Conservation (phyloP, 2,329 filamentous ascomycete species). For the Septoria petroselini region DNA sequence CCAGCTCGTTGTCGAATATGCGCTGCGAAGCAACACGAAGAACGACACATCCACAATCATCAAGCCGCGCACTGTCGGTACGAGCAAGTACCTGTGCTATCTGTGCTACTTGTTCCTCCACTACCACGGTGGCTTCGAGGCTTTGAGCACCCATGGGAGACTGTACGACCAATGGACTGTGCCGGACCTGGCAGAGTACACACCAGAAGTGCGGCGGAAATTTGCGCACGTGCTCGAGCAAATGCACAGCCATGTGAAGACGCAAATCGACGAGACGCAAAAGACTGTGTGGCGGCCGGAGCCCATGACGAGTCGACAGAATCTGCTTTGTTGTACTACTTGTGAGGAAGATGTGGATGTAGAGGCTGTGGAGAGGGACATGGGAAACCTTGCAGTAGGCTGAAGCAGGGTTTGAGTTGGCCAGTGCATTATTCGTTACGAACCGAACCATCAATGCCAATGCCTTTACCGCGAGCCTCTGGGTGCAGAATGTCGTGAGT, state of each 20-base stretch:
- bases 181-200: slow-evolving; percentile 15
- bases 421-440: too few species aligned
- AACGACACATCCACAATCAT: neutral
- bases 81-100: slow-evolving; percentile 22
- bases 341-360: neutral
- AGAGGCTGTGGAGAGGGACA: too few species aligned
- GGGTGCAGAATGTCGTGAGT: too few species aligned
- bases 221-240: slow-evolving; percentile 3
- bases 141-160: slow-evolving; percentile 13
- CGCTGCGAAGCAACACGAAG: neutral
- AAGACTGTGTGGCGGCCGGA: slow-evolving; percentile 15
- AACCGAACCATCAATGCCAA: too few species aligned
- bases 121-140: slow-evolving; percentile 11
- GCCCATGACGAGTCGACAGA: slow-evolving; percentile 22
- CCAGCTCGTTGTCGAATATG: slow-evolving; percentile 14
- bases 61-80: slow-evolving; percentile 15
- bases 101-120: slow-evolving; percentile 18
- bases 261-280: neutral
- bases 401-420: too few species aligned
- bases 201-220: neutral
- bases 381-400: too few species aligned
- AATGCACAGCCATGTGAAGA: slow-evolving; percentile 5
- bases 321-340: slow-evolving; percentile 9
- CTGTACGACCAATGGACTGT: slow-evolving; percentile 22
- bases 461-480: too few species aligned